Conservation (phyloP, 2,329 filamentous ascomycete species). For the Lachnellula cervina region DNA sequence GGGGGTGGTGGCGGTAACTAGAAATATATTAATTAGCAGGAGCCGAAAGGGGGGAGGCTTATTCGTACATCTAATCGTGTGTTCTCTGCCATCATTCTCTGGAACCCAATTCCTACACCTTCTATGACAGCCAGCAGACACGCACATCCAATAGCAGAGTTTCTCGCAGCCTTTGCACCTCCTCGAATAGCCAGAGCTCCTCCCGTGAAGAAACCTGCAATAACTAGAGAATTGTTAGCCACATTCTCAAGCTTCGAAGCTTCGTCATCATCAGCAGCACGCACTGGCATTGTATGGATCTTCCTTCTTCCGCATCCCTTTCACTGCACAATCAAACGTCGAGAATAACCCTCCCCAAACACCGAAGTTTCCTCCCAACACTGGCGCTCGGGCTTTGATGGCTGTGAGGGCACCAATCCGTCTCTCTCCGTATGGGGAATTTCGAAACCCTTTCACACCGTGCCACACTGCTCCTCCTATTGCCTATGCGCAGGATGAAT, state of each 20-base stretch:
- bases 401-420: constrained; percentile 94
- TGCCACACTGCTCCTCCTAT: constrained; percentile 88
- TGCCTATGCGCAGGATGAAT: constrained; percentile 42
- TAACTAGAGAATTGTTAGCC: constrained; percentile 46
- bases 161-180: constrained; percentile 85
- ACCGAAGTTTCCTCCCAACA: constrained; percentile 95
- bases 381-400: constrained; percentile 94
- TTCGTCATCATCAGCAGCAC: constrained; percentile 24
- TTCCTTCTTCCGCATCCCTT: constrained; percentile 92
- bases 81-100: constrained; percentile 87
- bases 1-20: constrained; percentile 29
- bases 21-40: constrained; percentile 5
- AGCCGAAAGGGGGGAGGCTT: not conserved
- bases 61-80: constrained; percentile 70
- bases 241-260: not conserved
- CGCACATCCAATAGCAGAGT: constrained; percentile 93
- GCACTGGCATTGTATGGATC: constrained; percentile 90
- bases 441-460: constrained; percentile 90
- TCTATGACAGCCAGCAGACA: constrained; percentile 94
- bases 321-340: constrained; percentile 94
- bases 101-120: constrained; percentile 92
- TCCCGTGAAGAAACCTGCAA: constrained; percentile 94
- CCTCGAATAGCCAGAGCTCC: constrained; percentile 88
- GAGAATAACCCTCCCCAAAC: constrained; percentile 96
- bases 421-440: constrained; percentile 86